Evolutionary conservation across 768 basidiomycete genomes (phyloP), one percentile per base, ranked within the genome.

Genomic region (Ephemerocybe angulata): DNA sequence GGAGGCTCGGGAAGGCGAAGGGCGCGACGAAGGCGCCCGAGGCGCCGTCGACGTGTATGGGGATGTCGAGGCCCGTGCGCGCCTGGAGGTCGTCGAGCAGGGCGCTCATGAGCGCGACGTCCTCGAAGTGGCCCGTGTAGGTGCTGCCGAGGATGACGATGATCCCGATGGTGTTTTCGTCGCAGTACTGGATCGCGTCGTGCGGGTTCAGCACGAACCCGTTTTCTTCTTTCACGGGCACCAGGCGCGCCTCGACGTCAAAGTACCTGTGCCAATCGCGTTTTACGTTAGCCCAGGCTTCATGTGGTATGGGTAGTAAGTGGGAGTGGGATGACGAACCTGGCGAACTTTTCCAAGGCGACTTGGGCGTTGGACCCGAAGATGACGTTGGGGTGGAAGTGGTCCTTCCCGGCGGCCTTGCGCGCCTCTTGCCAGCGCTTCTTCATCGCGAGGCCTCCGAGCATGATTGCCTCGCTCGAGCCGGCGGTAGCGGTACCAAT

Each of bases 91-190:
- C 75, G 61, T 84, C 82, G 55, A 85, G 56, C 13, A 82, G 67
- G 40, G 77, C 69, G 57, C 73, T 75, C 80, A 87, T 82, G 50
- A 76, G 74, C 57, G 76, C 60, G 27, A 86, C 84, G 55, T 79
- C 65, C 66, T 86, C 86, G 63, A 82, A 87, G 50, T 80, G 78
- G 2, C 86, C 86, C 3, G 85, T 86, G 61, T 86, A 86, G 3
- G 73, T 76, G 58, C 74, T 75, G 31, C 75, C 78, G 6, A 79
- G 58, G 55, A 80, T 80, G 50, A 79, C 80, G 60, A 85, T 84
- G 28, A 87, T 77, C 30, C 84, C 82, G 59, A 87, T 87, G 3
- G 82, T 84, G 67, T 87, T 87, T 67, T 88, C 85, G 65, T 88
- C 85, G 42, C 85, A 80, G 56, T 69, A 80, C 54, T 80, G 70